Conservation (phyloP, 1,284 basidiomycete genomes). For the Trichosporon asahii region DNA sequence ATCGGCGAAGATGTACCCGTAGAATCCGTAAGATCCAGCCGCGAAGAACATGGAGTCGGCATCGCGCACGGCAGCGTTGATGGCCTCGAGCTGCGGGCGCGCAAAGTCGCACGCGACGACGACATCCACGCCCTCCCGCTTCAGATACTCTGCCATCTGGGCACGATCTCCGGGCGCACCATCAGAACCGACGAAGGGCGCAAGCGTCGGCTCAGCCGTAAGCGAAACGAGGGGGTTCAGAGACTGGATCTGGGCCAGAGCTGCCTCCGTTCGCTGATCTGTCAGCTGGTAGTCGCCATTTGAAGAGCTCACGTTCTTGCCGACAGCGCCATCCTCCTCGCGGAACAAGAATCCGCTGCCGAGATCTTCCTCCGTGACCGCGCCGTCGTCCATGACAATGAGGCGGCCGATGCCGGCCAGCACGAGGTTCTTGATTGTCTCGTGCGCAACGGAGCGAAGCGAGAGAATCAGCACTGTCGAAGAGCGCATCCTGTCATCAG, state of each 20-base stretch:
- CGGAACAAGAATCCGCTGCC: conserved; percentile 91
- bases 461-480: conserved; percentile 82
- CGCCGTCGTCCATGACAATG: conserved; percentile 57
- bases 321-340: conserved; percentile 74
- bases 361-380: conserved; percentile 66
- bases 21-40: conserved; percentile 82
- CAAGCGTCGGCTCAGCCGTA: conserved; percentile 59
- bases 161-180: conserved; percentile 46
- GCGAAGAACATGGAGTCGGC: conserved; percentile 77
- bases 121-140: conserved; percentile 62
- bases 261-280: conserved; percentile 72
- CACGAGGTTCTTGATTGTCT: conserved; percentile 86
- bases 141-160: conserved; percentile 61
- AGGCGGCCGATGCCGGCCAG: conserved; percentile 59
- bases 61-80: conserved; percentile 72
- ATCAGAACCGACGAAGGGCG: conserved; percentile 51
- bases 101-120: conserved; percentile 78
- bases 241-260: conserved; percentile 75
- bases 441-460: conserved; percentile 83
- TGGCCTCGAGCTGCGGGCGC: conserved; percentile 61
- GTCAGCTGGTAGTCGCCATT: conserved; percentile 17
- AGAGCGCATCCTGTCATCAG: conserved; percentile 73
- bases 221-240: conserved; percentile 89
- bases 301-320: conserved; percentile 63
- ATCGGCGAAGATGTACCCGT: conserved; percentile 93